These are phyloP conservation scores for Verticillium nubilum DNA, from an alignment of 2,329 filamentous ascomycete genomes.

Conservation along the genomic window DNA sequence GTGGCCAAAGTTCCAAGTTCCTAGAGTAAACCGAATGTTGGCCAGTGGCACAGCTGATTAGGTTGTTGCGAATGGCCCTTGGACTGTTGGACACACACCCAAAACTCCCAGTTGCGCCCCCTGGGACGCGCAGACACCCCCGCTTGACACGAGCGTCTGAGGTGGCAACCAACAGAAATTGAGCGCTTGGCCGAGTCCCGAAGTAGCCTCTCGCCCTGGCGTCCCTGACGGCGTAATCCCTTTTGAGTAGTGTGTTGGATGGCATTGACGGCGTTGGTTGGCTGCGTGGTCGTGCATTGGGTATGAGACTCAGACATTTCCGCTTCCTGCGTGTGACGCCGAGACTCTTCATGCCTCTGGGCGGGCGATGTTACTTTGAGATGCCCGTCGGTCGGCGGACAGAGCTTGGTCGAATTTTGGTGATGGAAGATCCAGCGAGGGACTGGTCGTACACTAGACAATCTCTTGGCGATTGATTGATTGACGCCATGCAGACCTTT, in stretches of 20 bases:
- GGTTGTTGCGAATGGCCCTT: background rate
- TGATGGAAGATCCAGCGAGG: no score
- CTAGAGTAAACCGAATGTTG: background rate
- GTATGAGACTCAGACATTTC: background rate
- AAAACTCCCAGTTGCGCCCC: background rate
- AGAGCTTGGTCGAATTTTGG: no score
- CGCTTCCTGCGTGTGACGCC: background rate
- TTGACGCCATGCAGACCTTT: no score
- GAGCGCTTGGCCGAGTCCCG: background rate
- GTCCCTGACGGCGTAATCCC: background rate
- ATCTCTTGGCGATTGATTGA: no score
- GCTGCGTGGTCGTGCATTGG: background rate
- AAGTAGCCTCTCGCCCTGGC: background rate
- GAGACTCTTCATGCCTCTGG: background rate
- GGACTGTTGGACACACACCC: background rate
- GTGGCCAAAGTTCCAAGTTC: background rate
- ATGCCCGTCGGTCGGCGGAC: no score
- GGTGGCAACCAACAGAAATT: background rate
- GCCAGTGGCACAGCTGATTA: background rate
- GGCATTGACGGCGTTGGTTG: background rate
- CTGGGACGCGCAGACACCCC: background rate
- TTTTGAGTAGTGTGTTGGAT: background rate
- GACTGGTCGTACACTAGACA: no score
- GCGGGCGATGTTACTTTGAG: no score
- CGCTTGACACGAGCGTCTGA: background rate